A percentile compares a stretch with the other conserved stretches of the same genome.
Conservation (phyloP, 2,329 filamentous ascomycete species). For the Aureobasidium sp. region DNA sequence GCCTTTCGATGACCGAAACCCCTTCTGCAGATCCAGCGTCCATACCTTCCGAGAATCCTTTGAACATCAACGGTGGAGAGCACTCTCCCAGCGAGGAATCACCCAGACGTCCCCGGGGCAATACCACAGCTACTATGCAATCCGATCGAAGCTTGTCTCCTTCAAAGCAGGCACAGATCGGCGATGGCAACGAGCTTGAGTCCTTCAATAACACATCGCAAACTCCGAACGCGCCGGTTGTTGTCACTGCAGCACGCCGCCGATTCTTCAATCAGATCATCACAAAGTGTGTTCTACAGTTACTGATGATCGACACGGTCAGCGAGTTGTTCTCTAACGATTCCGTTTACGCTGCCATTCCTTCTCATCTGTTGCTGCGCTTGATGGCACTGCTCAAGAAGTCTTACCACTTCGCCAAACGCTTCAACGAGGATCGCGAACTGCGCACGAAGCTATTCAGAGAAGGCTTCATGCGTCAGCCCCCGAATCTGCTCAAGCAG, state of each 20-base stretch:
- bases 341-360: conserved; percentile 86
- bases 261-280: conserved; percentile 99
- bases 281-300: conserved; percentile 91
- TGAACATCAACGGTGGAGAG: conserved; percentile 35
- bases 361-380: conserved; percentile 77
- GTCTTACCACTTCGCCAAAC: conserved; percentile 91
- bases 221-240: conserved; percentile 82
- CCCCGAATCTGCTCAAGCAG: conserved; percentile 94
- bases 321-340: conserved; percentile 98
- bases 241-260: conserved; percentile 85
- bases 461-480: conserved; percentile 99
- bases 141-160: conserved; percentile 8
- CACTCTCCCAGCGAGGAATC: neutral
- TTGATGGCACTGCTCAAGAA: conserved; percentile 94
- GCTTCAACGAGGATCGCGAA: conserved; percentile 97
- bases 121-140: conserved; percentile 7
- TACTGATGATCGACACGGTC: conserved; percentile 99
- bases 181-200: conserved; percentile 52
- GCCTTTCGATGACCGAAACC: conserved; percentile 33
- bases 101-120: conserved; percentile 5
- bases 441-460: conserved; percentile 89
- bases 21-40: conserved; percentile 25
- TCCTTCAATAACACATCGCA: conserved; percentile 82
- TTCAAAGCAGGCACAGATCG: conserved; percentile 16
- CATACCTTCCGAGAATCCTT: conserved; percentile 34